Conservation (phyloP, 306 rosid species). For the Nissolia schottii region DNA sequence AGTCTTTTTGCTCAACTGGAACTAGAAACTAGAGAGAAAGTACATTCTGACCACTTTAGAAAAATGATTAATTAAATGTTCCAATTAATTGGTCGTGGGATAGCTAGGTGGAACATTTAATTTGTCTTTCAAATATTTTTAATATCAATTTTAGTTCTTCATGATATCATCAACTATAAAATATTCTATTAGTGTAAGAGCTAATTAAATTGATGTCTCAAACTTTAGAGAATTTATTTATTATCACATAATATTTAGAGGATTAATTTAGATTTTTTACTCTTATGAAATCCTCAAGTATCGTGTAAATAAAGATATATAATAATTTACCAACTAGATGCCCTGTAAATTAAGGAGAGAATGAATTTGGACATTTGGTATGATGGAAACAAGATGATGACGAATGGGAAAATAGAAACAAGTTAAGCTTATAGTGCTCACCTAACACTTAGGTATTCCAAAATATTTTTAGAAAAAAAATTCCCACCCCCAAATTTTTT, state of each 20-base stretch:
- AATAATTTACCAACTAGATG: background rate
- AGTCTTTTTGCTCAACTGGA: background rate
- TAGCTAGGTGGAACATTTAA: too few species aligned
- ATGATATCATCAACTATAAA: too few species aligned
- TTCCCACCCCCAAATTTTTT: background rate
- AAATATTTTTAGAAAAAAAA: background rate
- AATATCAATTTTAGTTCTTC: too few species aligned
- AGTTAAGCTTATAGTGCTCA: background rate
- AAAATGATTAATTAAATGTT: too few species aligned
- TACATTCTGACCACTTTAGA: background rate
- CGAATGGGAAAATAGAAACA: background rate
- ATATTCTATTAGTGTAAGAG: too few species aligned
- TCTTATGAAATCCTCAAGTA: background rate
- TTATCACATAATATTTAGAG: too few species aligned
- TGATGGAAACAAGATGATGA: background rate
- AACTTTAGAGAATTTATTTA: too few species aligned
- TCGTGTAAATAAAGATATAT: background rate
- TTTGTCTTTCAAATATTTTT: too few species aligned
- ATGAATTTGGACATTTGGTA: constrained; percentile 6
- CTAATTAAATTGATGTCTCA: too few species aligned
- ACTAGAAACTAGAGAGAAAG: background rate
- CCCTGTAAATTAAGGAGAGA: background rate
- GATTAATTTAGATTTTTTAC: too few species aligned
- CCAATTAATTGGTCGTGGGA: too few species aligned
- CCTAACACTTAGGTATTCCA: background rate